Evolutionary conservation across 2,329 filamentous ascomycete genomes (phyloP).

Genomic region (Cytospora piceae): DNA sequence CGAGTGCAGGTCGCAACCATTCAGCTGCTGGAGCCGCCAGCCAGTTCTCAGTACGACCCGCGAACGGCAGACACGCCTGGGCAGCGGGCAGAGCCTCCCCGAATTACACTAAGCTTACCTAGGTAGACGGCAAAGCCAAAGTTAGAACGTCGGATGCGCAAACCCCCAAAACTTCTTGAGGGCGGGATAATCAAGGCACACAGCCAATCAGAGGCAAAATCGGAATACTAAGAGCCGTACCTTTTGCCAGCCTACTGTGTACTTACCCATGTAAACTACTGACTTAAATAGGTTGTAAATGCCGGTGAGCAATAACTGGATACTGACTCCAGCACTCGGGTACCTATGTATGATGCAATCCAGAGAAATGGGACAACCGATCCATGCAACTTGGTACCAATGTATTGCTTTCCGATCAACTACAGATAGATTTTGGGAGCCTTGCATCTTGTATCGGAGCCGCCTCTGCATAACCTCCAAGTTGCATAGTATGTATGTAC

Average conservation of each 20-base stretch:
- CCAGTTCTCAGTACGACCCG: not conserved
- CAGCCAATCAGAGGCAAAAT: not conserved
- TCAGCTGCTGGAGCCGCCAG: not conserved
- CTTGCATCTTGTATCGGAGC: too few species aligned
- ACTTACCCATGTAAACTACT: not conserved
- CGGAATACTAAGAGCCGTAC: not conserved
- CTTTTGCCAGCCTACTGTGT: not conserved
- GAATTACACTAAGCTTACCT: not conserved
- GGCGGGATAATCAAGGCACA: not conserved
- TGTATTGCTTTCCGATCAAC: not conserved
- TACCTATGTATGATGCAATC: not conserved
- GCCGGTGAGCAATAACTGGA: too few species aligned
- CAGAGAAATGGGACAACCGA: not conserved
- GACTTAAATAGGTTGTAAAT: not conserved
- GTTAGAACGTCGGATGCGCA: not conserved
- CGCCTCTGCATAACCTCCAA: not conserved
- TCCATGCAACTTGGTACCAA: not conserved
- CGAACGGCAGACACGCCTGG: not conserved
- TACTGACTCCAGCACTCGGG: not conserved
- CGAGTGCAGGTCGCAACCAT: constrained; percentile 2
- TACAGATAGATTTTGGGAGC: too few species aligned
- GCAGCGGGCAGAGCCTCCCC: not conserved
- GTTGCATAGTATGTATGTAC: not conserved
- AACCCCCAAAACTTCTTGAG: not conserved
- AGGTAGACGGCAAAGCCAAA: not conserved